These are phyloP conservation scores for Nicotiana obtusifolia DNA, from an alignment of 257 asterid species.

Conservation along the genomic window DNA sequence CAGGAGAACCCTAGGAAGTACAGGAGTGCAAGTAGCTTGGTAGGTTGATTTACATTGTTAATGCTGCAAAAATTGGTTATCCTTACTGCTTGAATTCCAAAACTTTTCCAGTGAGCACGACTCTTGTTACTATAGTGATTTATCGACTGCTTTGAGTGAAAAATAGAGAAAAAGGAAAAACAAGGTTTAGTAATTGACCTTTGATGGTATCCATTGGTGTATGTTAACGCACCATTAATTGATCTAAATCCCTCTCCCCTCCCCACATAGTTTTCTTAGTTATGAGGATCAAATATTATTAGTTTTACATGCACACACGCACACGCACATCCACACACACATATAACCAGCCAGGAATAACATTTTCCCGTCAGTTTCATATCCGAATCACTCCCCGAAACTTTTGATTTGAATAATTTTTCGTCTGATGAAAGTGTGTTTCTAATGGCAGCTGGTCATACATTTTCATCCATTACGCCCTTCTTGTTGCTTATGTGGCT, in stretches of 20 bases:
- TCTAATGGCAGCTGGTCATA: conserved; percentile 83
- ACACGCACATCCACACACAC: no score
- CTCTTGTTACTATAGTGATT: neutral
- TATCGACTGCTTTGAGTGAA: neutral
- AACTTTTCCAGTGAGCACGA: neutral
- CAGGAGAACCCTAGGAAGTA: conserved; percentile 76
- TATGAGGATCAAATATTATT: neutral
- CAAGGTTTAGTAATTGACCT: neutral
- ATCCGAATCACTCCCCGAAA: neutral
- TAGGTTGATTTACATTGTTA: conserved; percentile 20
- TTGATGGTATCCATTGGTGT: neutral
- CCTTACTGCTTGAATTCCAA: neutral
- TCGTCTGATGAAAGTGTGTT: conserved; percentile 22
- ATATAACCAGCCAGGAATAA: neutral
- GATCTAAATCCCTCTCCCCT: neutral
- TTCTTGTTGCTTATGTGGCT: conserved; percentile 92
- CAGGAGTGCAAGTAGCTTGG: conserved; percentile 89
- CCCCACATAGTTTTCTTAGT: neutral
- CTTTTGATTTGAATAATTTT: neutral
- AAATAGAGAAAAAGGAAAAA: neutral
- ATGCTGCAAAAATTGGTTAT: neutral
- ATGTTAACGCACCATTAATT: neutral
- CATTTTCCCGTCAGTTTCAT: neutral
- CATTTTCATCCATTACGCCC: conserved; percentile 89
- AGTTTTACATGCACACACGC: neutral